Conservation (phyloP, 805 yeast species). For the Myxozyma udenii region DNA sequence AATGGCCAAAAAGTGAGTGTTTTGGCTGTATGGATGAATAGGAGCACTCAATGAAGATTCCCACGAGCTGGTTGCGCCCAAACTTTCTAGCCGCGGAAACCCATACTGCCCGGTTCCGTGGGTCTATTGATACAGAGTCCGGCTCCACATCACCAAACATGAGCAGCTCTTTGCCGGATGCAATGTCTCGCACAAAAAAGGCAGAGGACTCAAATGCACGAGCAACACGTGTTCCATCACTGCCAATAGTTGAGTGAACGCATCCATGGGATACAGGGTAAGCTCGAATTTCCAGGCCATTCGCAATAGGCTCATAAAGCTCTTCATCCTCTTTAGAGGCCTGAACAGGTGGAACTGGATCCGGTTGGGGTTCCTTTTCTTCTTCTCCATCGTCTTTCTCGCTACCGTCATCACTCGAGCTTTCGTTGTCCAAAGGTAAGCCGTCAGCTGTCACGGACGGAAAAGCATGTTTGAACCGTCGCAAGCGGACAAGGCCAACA, state of each 20-base stretch:
- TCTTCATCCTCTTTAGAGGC: slow-evolving; percentile 17
- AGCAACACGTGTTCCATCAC: slow-evolving; percentile 1
- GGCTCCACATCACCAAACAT: slow-evolving; percentile 85
- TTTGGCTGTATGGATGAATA: slow-evolving; percentile 46
- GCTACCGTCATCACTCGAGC: neutral
- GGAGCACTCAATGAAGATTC: slow-evolving; percentile 78
- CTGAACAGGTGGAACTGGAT: slow-evolving; percentile 9
- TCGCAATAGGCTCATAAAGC: slow-evolving; percentile 14
- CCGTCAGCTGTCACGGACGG: neutral
- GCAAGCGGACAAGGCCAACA: slow-evolving; percentile 19
- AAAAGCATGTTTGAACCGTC: slow-evolving; percentile 7
- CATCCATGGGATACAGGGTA: slow-evolving; percentile 42
- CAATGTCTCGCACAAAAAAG: slow-evolving; percentile 49
- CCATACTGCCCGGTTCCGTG: slow-evolving; percentile 55
- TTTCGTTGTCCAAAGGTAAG: neutral
- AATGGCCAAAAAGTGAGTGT: slow-evolving; percentile 69
- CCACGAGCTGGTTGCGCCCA: slow-evolving; percentile 43
- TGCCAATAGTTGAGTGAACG: slow-evolving; percentile 14
- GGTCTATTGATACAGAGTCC: slow-evolving; percentile 48
- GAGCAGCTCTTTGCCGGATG: slow-evolving; percentile 44
- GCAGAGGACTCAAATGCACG: slow-evolving; percentile 52
- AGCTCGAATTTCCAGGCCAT: slow-evolving; percentile 23
- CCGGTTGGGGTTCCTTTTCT: too few relatives aligned
- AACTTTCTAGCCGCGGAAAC: slow-evolving; percentile 48
- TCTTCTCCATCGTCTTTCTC: neutral